phyloP scores from a whole-genome alignment of 768 basidiomycete genomes.

The Suillus cothurnatus region DNA sequence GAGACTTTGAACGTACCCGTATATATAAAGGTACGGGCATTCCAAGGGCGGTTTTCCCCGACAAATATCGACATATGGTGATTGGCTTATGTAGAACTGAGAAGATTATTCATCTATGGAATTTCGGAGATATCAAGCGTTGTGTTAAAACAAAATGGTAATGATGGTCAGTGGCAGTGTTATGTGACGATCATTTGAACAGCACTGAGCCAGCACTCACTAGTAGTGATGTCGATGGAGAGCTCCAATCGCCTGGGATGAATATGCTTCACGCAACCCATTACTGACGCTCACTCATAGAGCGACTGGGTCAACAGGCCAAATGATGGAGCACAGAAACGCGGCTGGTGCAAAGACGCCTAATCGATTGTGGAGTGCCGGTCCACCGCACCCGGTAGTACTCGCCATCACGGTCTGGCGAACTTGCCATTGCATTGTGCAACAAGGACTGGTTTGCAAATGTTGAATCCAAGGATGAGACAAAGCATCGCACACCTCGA shows the following conservation, averaged over 20 bases:
- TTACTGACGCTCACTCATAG: neutral
- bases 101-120: neutral
- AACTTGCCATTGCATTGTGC: neutral
- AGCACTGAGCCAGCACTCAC: too few species aligned
- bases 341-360: neutral
- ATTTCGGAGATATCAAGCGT: neutral
- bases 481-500: neutral
- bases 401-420: neutral
- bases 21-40: too few species aligned
- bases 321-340: neutral
- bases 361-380: neutral
- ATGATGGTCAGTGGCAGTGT: too few species aligned
- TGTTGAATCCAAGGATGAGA: neutral
- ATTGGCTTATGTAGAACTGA: neutral
- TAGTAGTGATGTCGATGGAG: neutral
- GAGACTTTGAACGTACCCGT: too few species aligned
- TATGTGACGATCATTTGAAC: too few species aligned
- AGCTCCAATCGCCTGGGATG: neutral
- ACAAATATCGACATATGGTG: neutral
- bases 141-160: neutral
- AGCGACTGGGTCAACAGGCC: neutral
- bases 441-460: neutral
- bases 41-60: too few species aligned
- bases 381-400: neutral
- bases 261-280: neutral